phyloP scores from a whole-genome alignment of 768 basidiomycete species.

The Boletus rex-veris region DNA sequence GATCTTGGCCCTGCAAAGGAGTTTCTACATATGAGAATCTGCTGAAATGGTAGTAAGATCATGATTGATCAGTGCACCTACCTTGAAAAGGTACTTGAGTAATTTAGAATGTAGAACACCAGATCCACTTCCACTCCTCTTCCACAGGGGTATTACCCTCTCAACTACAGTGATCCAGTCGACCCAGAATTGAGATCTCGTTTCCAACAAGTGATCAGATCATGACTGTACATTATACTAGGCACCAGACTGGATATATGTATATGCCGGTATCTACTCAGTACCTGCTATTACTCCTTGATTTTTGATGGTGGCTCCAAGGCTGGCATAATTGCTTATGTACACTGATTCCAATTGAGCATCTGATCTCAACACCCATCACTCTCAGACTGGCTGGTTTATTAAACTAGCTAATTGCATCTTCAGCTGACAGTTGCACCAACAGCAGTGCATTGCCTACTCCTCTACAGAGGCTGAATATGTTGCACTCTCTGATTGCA shows the following conservation, averaged over 20 bases:
- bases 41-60: background rate
- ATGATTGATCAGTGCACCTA: background rate
- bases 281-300: background rate
- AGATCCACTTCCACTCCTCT: background rate
- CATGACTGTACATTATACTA: background rate
- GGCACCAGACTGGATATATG: background rate
- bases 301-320: background rate
- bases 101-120: background rate
- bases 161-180: background rate
- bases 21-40: background rate
- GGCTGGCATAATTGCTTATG: too few relatives aligned
- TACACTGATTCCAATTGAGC: background rate
- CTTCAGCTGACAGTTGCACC: too few relatives aligned
- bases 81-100: background rate
- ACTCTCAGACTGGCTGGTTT: too few relatives aligned
- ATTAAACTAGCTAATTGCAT: too few relatives aligned
- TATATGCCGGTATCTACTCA: background rate
- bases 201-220: background rate
- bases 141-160: background rate
- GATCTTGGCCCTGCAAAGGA: background rate
- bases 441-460: too few relatives aligned
- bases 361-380: too few relatives aligned
- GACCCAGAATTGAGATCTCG: background rate
- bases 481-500: too few relatives aligned
- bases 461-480: too few relatives aligned